Evolutionary conservation across 495 filamentous ascomycete species (phyloP).

Genomic region (Amniculicola lignicola): DNA sequence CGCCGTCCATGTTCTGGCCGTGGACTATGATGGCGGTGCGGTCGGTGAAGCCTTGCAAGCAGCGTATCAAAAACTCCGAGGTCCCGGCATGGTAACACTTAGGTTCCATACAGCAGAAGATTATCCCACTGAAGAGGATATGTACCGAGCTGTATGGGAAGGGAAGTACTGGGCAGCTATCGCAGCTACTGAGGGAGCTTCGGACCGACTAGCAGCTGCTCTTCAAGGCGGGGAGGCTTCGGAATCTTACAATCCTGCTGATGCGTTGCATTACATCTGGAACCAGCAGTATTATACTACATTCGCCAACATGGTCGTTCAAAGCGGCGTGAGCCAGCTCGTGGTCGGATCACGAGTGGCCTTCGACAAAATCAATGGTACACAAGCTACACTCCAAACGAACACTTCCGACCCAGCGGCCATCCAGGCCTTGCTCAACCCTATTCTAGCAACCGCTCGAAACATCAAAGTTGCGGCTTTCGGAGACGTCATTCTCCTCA

Average conservation of each 20-base stretch:
- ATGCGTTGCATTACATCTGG: constrained; percentile 22
- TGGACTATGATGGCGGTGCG: constrained; percentile 20
- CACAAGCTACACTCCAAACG: constrained; percentile 1
- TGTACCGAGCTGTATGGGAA: constrained; percentile 17
- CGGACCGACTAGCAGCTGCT: constrained; percentile 8
- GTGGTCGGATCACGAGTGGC: constrained; percentile 3
- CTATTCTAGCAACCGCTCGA: constrained; percentile 5
- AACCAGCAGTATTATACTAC: constrained; percentile 26
- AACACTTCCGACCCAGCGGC: constrained; percentile 1
- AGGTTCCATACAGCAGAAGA: constrained; percentile 15
- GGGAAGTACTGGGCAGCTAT: constrained; percentile 21
- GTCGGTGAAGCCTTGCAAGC: constrained; percentile 12
- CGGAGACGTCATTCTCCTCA: constrained; percentile 10
- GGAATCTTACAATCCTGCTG: constrained; percentile 1
- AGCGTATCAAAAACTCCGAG: constrained; percentile 13
- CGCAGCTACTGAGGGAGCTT: constrained; percentile 10
- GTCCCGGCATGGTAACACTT: constrained; percentile 9
- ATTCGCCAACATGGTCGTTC: constrained; percentile 9
- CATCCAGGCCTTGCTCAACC: constrained; percentile 18
- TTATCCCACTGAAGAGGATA: constrained; percentile 20
- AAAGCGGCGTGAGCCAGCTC: constrained; percentile 14
- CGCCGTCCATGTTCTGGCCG: constrained; percentile 21
- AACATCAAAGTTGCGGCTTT: constrained; percentile 12
- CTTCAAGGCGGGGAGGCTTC: constrained; percentile 14
- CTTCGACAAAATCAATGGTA: constrained; percentile 22